Base-by-base conservation (phyloP, 2,329 filamentous ascomycete genomes). In the Diaporthe ilicicola region DNA sequence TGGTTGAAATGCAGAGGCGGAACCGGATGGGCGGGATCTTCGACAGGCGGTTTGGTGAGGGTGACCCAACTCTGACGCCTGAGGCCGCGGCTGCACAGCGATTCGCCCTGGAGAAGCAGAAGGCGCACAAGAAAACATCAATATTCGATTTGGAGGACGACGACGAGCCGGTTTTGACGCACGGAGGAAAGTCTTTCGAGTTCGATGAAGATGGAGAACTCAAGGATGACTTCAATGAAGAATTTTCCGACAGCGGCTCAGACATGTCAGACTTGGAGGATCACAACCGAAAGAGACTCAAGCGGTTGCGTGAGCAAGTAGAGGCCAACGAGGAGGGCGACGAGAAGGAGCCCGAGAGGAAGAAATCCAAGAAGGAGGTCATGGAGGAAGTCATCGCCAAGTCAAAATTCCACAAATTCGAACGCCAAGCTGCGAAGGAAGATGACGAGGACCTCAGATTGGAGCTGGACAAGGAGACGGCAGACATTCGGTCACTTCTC, bases 331-430 rank as follows among this genome's bases (percentile, higher is more conserved):
- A 83, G 0, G 83, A 81, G 37, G 85, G 82, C 5, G 85, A 85
- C 7, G 84, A 82, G 44, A 86, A 86, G 24, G 84, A 91, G 73
- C 94, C 94, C 0, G 92, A 95, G 76, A 89, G 92, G 71, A 98
- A 97, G 81, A 99, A 98, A 84, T 92, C 92, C 3, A 98, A 98
- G 83, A 93, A 96, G 67, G 96, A 99, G 81, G 93, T 99, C 62
- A 98, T 98, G 94, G 93, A 97, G 77, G 97, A 99, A 81, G 88
- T 99, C 73, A 98, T 99, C 75, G 94, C 95, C 72, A 99, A 99
- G 82, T 98, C 95, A 1, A 99, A 99, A 79, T 87, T 93, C 73
- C 89, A 98, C 87, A 98, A 97, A 82, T 95, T 95, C 78, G 95
- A 98, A 82, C 91, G 96, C 50, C 96, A 99, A 81, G 91, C 94